These are phyloP conservation scores for Paraphoma chrysanthemicola DNA, from an alignment of 2,329 filamentous ascomycete genomes.

Conservation along the genomic window DNA sequence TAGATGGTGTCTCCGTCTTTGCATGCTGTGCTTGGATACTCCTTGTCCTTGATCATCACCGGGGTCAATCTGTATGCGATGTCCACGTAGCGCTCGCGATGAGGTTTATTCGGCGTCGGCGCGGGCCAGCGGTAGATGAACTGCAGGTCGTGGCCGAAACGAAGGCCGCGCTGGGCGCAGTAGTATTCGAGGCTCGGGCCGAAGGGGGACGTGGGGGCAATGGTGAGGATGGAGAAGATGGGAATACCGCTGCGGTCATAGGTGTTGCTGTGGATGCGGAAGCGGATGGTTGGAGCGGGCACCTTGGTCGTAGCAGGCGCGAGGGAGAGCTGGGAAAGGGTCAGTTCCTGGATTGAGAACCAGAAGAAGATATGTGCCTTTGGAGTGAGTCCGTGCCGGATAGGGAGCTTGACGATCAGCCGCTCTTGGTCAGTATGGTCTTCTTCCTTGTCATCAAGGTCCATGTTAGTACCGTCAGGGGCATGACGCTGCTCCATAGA, in stretches of 20 bases:
- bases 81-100: constrained; percentile 2
- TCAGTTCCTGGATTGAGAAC: too few species aligned
- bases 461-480: neutral
- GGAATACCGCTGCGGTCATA: constrained; percentile 9
- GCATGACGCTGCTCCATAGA: neutral
- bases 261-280: constrained; percentile 20
- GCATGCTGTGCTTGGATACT: constrained; percentile 6
- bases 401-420: neutral
- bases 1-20: constrained; percentile 16
- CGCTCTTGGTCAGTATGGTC: neutral
- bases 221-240: constrained; percentile 21
- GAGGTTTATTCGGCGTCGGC: neutral
- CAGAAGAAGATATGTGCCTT: neutral
- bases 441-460: neutral
- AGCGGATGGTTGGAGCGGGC: neutral
- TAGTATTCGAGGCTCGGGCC: constrained; percentile 20
- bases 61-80: constrained; percentile 21
- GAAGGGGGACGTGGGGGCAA: constrained; percentile 10
- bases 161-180: constrained; percentile 16
- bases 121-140: constrained; percentile 17
- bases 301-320: neutral
- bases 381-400: neutral
- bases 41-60: constrained; percentile 5
- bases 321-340: neutral
- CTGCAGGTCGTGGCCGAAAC: constrained; percentile 13